Evolutionary conservation across 2,329 filamentous ascomycete species (phyloP).

Genomic region (Arthrobotrys musiformis): DNA sequence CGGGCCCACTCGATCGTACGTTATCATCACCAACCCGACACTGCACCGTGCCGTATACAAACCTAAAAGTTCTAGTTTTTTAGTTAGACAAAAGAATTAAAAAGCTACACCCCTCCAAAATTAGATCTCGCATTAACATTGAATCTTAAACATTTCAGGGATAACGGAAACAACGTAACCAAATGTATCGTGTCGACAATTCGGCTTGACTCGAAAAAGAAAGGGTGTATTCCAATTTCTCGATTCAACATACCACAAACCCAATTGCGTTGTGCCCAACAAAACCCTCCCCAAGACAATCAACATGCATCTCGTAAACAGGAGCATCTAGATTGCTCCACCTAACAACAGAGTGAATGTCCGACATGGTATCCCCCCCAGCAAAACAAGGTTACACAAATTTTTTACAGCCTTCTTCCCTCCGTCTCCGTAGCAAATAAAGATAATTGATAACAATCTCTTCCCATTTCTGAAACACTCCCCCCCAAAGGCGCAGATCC

Average conservation of each 20-base stretch:
- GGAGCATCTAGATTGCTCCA: constrained; percentile 3
- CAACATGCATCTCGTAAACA: not conserved
- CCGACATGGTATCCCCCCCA: not conserved
- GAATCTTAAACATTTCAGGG: not conserved
- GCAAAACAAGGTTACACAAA: constrained; percentile 7
- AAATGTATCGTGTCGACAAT: too few relatives aligned
- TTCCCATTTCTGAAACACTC: constrained; percentile 16
- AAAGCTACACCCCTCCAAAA: too few relatives aligned
- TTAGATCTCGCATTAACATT: not conserved
- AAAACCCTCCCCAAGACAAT: too few relatives aligned
- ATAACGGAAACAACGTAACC: too few relatives aligned
- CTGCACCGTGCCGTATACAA: not conserved
- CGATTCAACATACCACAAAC: not conserved
- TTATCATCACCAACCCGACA: too few relatives aligned
- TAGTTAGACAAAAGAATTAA: too few relatives aligned
- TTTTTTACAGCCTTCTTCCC: not conserved
- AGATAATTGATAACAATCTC: too few relatives aligned
- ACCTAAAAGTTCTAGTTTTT: not conserved
- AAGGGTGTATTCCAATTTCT: not conserved
- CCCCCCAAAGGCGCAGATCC: not conserved
- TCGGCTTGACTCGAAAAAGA: too few relatives aligned
- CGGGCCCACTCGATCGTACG: too few relatives aligned
- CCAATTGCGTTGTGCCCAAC: constrained; percentile 41
- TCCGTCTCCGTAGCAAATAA: not conserved
- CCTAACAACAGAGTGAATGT: not conserved